Base-by-base conservation (phyloP, 2,329 filamentous ascomycete species). In the Hypoxylon sp. region DNA sequence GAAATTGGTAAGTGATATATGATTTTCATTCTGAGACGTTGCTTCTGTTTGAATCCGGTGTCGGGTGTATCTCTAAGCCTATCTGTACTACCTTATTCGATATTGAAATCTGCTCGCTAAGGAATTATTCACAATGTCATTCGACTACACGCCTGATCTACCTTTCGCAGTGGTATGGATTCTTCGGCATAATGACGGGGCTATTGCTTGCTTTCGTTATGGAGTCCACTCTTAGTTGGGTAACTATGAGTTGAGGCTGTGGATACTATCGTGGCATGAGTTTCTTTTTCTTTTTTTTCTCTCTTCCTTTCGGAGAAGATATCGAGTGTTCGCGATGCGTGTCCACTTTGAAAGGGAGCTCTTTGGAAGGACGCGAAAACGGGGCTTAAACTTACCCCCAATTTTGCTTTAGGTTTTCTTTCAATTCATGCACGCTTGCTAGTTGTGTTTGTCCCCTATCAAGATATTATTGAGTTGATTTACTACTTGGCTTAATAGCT, bases 1-100 rank as follows among this genome's bases (percentile, higher is more conserved):
- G 19, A 22, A 44, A 11, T 19, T 10, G 50, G 29, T 26, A 42
- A 55, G 42, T 50, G 51, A 31, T 24, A 54, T 22, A 33, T 37
- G 52, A 61, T 66, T 61, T 42, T 17, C 58, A 14, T 42, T 17
- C 26, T 58, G 51, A 61, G 57, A 61, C 37, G 55, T 3, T 50
- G 26, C 17, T 19, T 60, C 13, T 42, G 24, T 50, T 65, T 55
- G 48, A 26, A 22, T 55, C 37, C 10, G 14, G 24, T 42, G 24
- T 51, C 19, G 42, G 55, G 42, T 19, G 42, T 26, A 31, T 46
- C 24, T 65, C 50, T 14, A 5, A 19, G 33, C 14, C 33, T 13
- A 31, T 22, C 37, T 22, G 11, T 26, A n/a, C 24, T 39, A 42
- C 39, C 47, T 48, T 26, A 39, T 33, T 31, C 48, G 5, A 42